Conservation (phyloP, 371 early-diverging fungal species). For the Capillidium heterosporum region DNA sequence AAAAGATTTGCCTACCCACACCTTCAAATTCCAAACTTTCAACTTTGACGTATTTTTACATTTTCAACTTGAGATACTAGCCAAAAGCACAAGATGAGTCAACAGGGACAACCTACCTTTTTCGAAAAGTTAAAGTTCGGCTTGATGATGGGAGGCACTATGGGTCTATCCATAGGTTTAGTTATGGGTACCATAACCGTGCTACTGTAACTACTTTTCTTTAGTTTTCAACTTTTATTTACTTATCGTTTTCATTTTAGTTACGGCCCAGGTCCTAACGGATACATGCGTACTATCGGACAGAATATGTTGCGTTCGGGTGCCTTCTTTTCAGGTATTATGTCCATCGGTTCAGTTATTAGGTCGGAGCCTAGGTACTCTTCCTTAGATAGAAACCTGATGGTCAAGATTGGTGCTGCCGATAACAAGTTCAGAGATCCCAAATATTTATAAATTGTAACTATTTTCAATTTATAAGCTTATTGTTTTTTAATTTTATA, state of each 20-base stretch:
- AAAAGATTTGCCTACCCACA: too few species aligned
- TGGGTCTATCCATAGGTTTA: constrained; percentile 64
- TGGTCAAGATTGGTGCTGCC: too few species aligned
- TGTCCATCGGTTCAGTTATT: constrained; percentile 4
- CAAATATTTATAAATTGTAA: too few species aligned
- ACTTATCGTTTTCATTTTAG: background rate
- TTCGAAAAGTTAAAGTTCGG: constrained; percentile 66
- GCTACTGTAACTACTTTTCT: background rate
- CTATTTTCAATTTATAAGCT: too few species aligned
- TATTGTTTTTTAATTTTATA: too few species aligned
- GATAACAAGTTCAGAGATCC: too few species aligned
- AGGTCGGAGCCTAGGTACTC: background rate
- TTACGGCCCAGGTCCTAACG: constrained; percentile 4
- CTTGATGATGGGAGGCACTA: constrained; percentile 64
- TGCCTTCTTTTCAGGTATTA: background rate
- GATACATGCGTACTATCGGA: constrained; percentile 3
- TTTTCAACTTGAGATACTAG: background rate
- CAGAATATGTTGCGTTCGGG: background rate
- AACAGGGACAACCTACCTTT: constrained; percentile 19
- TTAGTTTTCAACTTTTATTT: background rate
- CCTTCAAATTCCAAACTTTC: too few species aligned
- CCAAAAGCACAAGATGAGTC: background rate
- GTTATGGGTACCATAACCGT: constrained; percentile 33
- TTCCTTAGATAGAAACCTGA: too few species aligned
- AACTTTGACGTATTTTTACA: background rate